Evolutionary conservation across 805 yeast species (phyloP).

Genomic region (Candida rishiriensis): DNA sequence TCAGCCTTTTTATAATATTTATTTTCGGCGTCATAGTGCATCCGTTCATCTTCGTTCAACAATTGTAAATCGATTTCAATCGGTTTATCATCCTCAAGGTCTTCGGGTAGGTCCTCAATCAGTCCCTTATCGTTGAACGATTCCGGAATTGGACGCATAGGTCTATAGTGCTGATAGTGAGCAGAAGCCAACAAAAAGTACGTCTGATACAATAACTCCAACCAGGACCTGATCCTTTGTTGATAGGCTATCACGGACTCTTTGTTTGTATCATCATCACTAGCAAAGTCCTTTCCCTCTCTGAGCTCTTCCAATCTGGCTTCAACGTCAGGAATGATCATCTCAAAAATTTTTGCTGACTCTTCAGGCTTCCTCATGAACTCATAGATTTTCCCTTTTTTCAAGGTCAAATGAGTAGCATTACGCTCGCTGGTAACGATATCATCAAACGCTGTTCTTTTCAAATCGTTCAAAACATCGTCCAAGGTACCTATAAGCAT

Average conservation of each 20-base stretch:
- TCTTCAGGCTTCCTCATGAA: slow-evolving; percentile 42
- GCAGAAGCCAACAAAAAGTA: slow-evolving; percentile 76
- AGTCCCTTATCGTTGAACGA: slow-evolving; percentile 27
- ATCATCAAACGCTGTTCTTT: slow-evolving; percentile 48
- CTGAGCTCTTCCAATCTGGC: slow-evolving; percentile 14
- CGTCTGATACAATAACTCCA: slow-evolving; percentile 66
- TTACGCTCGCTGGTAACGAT: slow-evolving; percentile 45
- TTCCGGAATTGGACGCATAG: slow-evolving; percentile 30
- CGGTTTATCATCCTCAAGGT: slow-evolving; percentile 19
- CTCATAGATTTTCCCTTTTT: slow-evolving; percentile 69
- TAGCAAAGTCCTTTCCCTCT: not conserved
- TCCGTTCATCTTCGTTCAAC: slow-evolving; percentile 18
- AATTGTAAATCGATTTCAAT: slow-evolving; percentile 20
- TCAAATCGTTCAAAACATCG: slow-evolving; percentile 64
- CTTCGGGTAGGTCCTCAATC: slow-evolving; percentile 16
- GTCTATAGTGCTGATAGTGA: slow-evolving; percentile 51
- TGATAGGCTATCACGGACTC: slow-evolving; percentile 8
- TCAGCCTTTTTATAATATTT: slow-evolving; percentile 60
- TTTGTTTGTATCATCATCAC: not conserved
- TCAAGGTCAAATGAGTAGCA: slow-evolving; percentile 41
- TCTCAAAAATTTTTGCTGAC: slow-evolving; percentile 46
- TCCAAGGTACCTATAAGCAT: slow-evolving; percentile 47
- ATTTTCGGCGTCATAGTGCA: slow-evolving; percentile 44
- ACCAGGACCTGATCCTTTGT: slow-evolving; percentile 41
- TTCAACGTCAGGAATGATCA: slow-evolving; percentile 33